phyloP scores from a whole-genome alignment of 1,139 yeast species.

The Debaryomycetaceae sp. region DNA sequence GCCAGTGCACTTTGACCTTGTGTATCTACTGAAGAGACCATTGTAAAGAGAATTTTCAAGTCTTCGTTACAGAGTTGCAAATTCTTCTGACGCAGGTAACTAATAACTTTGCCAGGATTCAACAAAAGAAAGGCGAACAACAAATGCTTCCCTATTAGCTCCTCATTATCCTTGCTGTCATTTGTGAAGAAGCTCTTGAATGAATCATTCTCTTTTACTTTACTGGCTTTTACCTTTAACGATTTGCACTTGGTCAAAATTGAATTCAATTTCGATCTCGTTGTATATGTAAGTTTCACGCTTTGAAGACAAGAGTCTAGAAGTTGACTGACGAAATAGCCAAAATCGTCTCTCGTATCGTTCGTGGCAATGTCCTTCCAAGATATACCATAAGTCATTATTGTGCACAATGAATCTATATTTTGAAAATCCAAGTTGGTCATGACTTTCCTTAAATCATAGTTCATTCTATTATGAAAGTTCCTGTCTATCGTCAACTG shows the following conservation, averaged over 20 bases:
- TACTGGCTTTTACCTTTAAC: slow-evolving; percentile 11
- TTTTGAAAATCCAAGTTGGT: slow-evolving; percentile 68
- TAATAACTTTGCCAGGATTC: slow-evolving; percentile 23
- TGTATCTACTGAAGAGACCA: slow-evolving; percentile 24
- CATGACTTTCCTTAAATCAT: slow-evolving; percentile 73
- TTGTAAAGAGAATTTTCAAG: slow-evolving; percentile 25
- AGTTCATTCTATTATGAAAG: slow-evolving; percentile 70
- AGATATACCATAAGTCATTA: slow-evolving; percentile 39
- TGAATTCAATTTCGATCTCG: slow-evolving; percentile 28
- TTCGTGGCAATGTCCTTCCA: slow-evolving; percentile 2
- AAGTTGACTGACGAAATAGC: slow-evolving; percentile 28
- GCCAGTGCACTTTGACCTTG: slow-evolving; percentile 11
- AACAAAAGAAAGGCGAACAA: slow-evolving; percentile 30
- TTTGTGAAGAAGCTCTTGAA: slow-evolving; percentile 6
- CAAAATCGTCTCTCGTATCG: slow-evolving; percentile 4
- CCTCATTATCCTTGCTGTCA: slow-evolving; percentile 7
- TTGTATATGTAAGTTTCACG: slow-evolving; percentile 30
- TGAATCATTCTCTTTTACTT: slow-evolving; percentile 6
- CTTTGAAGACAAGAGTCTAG: slow-evolving; percentile 28
- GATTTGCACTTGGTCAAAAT: slow-evolving; percentile 24
- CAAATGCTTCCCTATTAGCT: slow-evolving; percentile 25
- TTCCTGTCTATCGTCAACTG: slow-evolving; percentile 68
- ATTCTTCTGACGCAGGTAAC: slow-evolving; percentile 31
- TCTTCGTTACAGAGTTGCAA: slow-evolving; percentile 33
- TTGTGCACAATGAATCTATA: slow-evolving; percentile 58